phyloP scores from a whole-genome alignment of 352 stramenopile genomes.

The Pythium diclinum region DNA sequence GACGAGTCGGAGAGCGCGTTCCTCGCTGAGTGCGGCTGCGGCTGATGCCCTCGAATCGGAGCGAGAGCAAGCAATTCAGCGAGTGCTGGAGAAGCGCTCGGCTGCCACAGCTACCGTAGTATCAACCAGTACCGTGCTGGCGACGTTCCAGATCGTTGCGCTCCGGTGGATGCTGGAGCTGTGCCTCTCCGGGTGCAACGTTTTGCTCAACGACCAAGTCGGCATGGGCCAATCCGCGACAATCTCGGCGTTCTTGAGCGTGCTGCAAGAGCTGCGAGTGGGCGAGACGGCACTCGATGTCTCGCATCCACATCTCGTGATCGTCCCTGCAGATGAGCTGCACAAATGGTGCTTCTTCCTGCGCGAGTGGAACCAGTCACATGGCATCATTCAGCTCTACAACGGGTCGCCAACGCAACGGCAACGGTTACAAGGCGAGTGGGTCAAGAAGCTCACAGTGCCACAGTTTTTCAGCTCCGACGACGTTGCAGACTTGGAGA shows the following conservation, averaged over 20 bases:
- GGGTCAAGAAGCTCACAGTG: slow-evolving; percentile 43
- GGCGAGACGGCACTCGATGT: not conserved
- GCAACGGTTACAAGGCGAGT: slow-evolving; percentile 47
- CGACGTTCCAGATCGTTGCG: slow-evolving; percentile 71
- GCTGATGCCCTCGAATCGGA: not conserved
- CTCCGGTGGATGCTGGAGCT: slow-evolving; percentile 82
- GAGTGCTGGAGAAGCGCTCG: slow-evolving; percentile 10
- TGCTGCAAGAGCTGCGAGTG: slow-evolving; percentile 40
- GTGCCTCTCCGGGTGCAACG: slow-evolving; percentile 56
- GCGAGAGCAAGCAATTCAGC: slow-evolving; percentile 16
- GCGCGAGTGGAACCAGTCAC: slow-evolving; percentile 42
- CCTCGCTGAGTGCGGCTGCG: not conserved
- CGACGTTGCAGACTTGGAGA: slow-evolving; percentile 40
- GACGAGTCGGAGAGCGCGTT: slow-evolving; percentile 39
- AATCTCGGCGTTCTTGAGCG: slow-evolving; percentile 68
- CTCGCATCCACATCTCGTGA: slow-evolving; percentile 63
- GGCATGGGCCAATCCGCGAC: slow-evolving; percentile 84
- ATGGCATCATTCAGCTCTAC: slow-evolving; percentile 65
- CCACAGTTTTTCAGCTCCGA: slow-evolving; percentile 32
- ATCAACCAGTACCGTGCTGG: slow-evolving; percentile 42
- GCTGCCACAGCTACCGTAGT: not conserved
- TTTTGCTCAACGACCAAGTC: slow-evolving; percentile 83
- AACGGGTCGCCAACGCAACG: slow-evolving; percentile 35
- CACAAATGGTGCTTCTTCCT: slow-evolving; percentile 82
- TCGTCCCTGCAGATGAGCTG: slow-evolving; percentile 71